phyloP scores from a whole-genome alignment of 2,329 filamentous ascomycete genomes.

The Madurella fahalii region DNA sequence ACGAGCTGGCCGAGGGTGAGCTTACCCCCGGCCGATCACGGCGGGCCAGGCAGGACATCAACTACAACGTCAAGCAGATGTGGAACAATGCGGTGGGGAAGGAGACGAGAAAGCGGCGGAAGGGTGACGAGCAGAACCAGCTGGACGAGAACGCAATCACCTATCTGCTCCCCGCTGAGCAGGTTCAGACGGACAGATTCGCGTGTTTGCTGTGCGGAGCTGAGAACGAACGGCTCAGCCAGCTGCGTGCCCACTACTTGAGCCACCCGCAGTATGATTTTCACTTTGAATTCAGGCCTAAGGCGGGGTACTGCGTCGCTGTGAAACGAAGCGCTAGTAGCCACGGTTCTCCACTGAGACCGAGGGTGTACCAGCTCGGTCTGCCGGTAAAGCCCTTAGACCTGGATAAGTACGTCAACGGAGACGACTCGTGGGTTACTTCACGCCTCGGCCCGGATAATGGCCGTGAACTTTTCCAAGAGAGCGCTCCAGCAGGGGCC shows the following conservation, averaged over 20 bases:
- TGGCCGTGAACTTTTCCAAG: constrained; percentile 26
- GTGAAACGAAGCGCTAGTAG: constrained; percentile 32
- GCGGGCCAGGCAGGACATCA: constrained; percentile 44
- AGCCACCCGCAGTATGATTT: constrained; percentile 44
- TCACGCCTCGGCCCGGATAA: constrained; percentile 40
- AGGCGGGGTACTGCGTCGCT: constrained; percentile 37
- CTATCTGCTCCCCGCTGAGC: constrained; percentile 43
- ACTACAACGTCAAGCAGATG: constrained; percentile 58
- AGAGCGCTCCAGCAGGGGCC: constrained; percentile 13
- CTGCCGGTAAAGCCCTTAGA: constrained; percentile 42
- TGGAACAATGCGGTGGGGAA: constrained; percentile 55
- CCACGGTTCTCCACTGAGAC: constrained; percentile 18
- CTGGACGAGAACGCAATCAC: constrained; percentile 41
- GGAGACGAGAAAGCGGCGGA: constrained; percentile 43
- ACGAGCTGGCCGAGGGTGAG: constrained; percentile 44
- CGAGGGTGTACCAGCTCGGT: constrained; percentile 41
- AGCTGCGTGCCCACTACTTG: constrained; percentile 47
- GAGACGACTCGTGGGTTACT: constrained; percentile 45
- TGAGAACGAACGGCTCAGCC: constrained; percentile 43
- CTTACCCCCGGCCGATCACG: constrained; percentile 50
- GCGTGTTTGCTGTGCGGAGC: constrained; percentile 50
- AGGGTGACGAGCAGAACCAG: constrained; percentile 20
- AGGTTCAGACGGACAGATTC: constrained; percentile 46
- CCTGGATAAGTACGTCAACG: constrained; percentile 40
- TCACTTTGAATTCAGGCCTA: constrained; percentile 38